phyloP scores from a whole-genome alignment of 352 stramenopile genomes.

The Hyaloperonospora brassicae region DNA sequence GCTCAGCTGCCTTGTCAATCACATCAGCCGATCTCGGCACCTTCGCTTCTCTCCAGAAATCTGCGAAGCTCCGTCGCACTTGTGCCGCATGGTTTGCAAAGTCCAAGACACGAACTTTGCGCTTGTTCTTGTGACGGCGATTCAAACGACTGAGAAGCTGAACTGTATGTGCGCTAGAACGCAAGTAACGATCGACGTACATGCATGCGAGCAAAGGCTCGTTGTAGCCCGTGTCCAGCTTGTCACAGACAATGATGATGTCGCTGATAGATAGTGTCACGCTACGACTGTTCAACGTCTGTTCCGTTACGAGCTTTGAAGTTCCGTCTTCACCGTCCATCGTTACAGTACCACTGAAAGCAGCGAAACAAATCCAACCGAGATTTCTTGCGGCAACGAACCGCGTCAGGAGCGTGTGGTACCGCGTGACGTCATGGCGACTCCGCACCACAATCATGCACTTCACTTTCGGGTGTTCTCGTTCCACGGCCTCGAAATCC shows the following conservation, averaged over 20 bases:
- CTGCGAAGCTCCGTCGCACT: conserved; percentile 44
- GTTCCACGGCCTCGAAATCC: conserved; percentile 39
- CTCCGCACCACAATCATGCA: conserved; percentile 79
- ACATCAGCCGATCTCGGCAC: conserved; percentile 11
- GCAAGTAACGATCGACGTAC: conserved; percentile 78
- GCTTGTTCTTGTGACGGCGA: conserved; percentile 51
- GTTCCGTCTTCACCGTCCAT: conserved; percentile 15
- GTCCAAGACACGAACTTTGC: conserved; percentile 44
- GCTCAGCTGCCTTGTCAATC: conserved; percentile 26
- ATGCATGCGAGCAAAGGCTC: conserved; percentile 63
- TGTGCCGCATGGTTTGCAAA: conserved; percentile 70
- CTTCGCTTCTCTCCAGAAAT: conserved; percentile 42
- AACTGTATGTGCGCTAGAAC: conserved; percentile 56
- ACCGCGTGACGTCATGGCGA: conserved; percentile 70
- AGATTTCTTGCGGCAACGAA: conserved; percentile 49
- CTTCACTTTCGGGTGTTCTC: conserved; percentile 24
- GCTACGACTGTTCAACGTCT: conserved; percentile 52
- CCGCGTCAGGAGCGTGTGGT: conserved; percentile 51
- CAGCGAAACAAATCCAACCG: conserved; percentile 59
- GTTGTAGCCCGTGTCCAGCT: conserved; percentile 82
- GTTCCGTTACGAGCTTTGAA: conserved; percentile 38
- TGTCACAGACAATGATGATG: conserved; percentile 80
- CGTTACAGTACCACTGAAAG: conserved; percentile 50
- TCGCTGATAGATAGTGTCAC: conserved; percentile 50
- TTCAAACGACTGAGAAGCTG: conserved; percentile 80